Evolutionary conservation across 441 rosid species (phyloP).

Genomic region (Pelargonium cotyledonis): DNA sequence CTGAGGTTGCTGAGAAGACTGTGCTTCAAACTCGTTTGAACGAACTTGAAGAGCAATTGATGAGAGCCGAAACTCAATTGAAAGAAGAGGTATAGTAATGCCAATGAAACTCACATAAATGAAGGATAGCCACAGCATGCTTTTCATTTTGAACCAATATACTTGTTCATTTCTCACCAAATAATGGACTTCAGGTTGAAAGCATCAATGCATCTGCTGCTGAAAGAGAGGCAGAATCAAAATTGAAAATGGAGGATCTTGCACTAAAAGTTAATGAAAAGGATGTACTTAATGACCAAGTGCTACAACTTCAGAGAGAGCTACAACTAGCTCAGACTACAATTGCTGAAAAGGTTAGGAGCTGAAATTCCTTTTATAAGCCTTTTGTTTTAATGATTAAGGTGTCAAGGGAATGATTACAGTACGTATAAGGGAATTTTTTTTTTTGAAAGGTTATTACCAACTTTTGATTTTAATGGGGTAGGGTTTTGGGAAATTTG

Average conservation of each 20-base stretch:
- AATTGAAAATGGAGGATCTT: constrained; percentile 43
- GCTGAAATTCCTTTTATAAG: not conserved
- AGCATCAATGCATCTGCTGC: constrained; percentile 35
- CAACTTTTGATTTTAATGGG: no score
- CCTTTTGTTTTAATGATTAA: not conserved
- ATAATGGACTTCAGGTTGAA: constrained; percentile 9
- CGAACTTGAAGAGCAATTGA: constrained; percentile 57
- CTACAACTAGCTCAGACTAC: constrained; percentile 38
- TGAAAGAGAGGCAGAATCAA: constrained; percentile 43
- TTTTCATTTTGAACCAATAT: not conserved
- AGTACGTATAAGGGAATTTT: not conserved
- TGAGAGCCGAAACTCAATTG: constrained; percentile 37
- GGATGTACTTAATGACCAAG: constrained; percentile 38
- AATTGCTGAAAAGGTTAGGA: constrained; percentile 46
- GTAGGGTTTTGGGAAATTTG: no score
- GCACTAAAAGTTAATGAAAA: constrained; percentile 33
- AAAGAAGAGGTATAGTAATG: constrained; percentile 48
- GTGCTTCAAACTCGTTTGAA: constrained; percentile 43
- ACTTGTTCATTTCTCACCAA: not conserved
- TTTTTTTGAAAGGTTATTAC: not conserved
- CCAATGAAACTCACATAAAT: not conserved
- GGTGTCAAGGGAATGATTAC: not conserved
- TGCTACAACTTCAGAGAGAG: constrained; percentile 51
- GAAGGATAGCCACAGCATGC: not conserved
- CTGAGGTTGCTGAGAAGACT: constrained; percentile 47